phyloP scores from a whole-genome alignment of 2,329 filamentous ascomycete genomes.

The Penicillium sp. region DNA sequence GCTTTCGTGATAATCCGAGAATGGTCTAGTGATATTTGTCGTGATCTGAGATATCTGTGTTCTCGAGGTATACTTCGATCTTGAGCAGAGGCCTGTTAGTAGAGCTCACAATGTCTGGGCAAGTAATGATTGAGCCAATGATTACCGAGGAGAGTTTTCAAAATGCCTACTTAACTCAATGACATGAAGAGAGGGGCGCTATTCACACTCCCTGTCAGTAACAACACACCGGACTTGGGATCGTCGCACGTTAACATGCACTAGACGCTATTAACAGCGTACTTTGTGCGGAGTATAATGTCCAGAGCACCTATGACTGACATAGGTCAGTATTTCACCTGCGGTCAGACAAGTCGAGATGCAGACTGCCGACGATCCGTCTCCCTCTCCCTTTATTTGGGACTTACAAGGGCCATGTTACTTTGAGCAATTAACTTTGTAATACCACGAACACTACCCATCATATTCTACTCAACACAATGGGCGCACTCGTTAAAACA shows the following conservation, averaged over 20 bases:
- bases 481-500: constrained; percentile 14
- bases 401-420: no score
- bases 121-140: no score
- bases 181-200: background rate
- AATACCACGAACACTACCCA: no score
- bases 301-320: no score
- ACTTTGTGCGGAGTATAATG: no score
- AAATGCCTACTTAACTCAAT: background rate
- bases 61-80: constrained; percentile 25
- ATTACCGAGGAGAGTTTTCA: background rate
- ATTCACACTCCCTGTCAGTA: background rate
- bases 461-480: background rate
- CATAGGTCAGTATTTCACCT: no score
- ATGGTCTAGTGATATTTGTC: constrained; percentile 14
- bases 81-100: background rate
- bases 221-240: background rate
- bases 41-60: constrained; percentile 15
- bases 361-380: no score
- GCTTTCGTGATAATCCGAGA: no score
- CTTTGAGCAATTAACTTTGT: no score
- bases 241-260: background rate
- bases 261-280: no score
- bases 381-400: no score
- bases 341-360: no score
- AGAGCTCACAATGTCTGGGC: background rate